A percentile compares a stretch with the other conserved stretches of the same genome.
Conservation (phyloP, 2,329 filamentous ascomycete genomes). For the Ceratocystiopsis brevicomis region DNA sequence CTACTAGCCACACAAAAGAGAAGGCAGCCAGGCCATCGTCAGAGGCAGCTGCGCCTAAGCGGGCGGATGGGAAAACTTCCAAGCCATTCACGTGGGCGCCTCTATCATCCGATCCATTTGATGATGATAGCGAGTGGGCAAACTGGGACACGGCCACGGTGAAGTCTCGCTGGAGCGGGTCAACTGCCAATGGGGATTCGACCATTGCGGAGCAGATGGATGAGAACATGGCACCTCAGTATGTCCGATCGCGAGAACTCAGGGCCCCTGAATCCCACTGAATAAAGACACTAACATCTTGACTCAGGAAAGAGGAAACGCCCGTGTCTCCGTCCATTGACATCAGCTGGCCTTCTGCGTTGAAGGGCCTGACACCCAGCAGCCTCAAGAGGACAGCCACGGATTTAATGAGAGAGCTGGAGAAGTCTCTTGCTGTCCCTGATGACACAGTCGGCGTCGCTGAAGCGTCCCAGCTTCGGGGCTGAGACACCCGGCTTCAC, state of each 20-base stretch:
- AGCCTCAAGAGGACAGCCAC: conserved; percentile 70
- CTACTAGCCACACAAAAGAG: neutral
- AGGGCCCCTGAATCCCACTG: too few relatives aligned
- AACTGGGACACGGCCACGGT: conserved; percentile 40
- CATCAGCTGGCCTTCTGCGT: conserved; percentile 43
- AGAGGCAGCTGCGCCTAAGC: conserved; percentile 10
- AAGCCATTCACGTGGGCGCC: conserved; percentile 44
- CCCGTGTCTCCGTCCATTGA: conserved; percentile 23
- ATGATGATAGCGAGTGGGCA: conserved; percentile 46
- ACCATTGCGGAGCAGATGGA: conserved; percentile 29
- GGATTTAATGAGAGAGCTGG: conserved; percentile 79
- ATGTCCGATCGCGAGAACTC: conserved; percentile 7
- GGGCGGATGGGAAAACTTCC: conserved; percentile 18
- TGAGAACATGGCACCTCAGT: conserved; percentile 28
- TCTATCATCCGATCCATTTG: conserved; percentile 33
- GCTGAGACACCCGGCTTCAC: too few relatives aligned
- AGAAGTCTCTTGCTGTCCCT: conserved; percentile 40
- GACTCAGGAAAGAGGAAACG: conserved; percentile 1
- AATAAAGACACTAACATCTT: neutral
- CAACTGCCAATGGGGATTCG: conserved; percentile 32
- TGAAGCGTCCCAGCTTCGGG: too few relatives aligned
- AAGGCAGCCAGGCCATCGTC: conserved; percentile 3
- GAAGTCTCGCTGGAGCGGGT: conserved; percentile 42
- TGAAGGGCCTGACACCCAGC: conserved; percentile 53
- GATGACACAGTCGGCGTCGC: too few relatives aligned